Evolutionary conservation across 2,329 filamentous ascomycete species (phyloP).

Genomic region (Xylariaceae sp.): DNA sequence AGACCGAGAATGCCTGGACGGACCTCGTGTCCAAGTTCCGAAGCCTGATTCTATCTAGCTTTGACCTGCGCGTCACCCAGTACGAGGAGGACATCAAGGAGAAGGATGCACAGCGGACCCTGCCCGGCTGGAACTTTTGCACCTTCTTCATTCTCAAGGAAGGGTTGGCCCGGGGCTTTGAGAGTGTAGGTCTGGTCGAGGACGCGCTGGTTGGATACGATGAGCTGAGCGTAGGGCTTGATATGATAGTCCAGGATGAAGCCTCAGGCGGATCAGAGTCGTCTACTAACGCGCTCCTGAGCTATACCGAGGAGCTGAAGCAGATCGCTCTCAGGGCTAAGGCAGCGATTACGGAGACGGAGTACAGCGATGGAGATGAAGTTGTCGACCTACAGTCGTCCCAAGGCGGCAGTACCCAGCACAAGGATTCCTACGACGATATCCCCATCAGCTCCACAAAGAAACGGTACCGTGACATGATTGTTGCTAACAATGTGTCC

Average conservation of each 20-base stretch:
- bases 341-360: slow-evolving; percentile 43
- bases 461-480: slow-evolving; percentile 89
- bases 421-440: slow-evolving; percentile 51
- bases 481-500: slow-evolving; percentile 92
- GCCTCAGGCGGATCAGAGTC: slow-evolving; percentile 61
- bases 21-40: slow-evolving; percentile 88
- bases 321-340: slow-evolving; percentile 57
- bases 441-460: slow-evolving; percentile 65
- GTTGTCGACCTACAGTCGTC: slow-evolving; percentile 55
- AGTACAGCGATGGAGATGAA: slow-evolving; percentile 40
- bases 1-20: slow-evolving; percentile 79
- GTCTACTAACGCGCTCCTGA: slow-evolving; percentile 72
- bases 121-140: slow-evolving; percentile 99
- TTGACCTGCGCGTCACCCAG: slow-evolving; percentile 86
- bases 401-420: slow-evolving; percentile 29
- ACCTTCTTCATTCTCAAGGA: slow-evolving; percentile 99
- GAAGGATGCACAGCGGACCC: slow-evolving; percentile 80
- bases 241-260: slow-evolving; percentile 79
- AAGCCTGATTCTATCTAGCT: slow-evolving; percentile 81
- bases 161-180: slow-evolving; percentile 88
- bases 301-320: slow-evolving; percentile 74
- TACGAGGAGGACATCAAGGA: slow-evolving; percentile 98
- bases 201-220: slow-evolving; percentile 95
- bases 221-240: slow-evolving; percentile 85
- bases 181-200: slow-evolving; percentile 93